phyloP scores from a whole-genome alignment of 257 asterid species.

The Petunia secreta region DNA sequence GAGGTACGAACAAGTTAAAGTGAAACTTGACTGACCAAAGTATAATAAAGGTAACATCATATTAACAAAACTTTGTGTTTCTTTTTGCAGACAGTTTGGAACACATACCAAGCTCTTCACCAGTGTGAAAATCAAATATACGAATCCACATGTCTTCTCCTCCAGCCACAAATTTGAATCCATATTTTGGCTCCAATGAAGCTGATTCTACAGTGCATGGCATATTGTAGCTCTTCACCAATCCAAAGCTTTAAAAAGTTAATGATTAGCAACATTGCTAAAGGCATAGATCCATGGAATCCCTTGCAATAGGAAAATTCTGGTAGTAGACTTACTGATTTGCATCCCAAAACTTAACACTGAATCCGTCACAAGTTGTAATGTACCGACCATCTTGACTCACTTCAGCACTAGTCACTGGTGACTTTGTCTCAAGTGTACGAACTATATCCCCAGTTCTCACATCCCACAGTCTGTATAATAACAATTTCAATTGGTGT shows the following conservation, averaged over 20 bases:
- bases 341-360: slow-evolving; percentile 50
- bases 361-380: slow-evolving; percentile 48
- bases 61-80: no score
- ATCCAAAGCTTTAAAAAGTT: slow-evolving; percentile 39
- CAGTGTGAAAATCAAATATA: slow-evolving; percentile 43
- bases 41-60: no score
- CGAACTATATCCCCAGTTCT: slow-evolving; percentile 40
- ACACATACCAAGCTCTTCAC: slow-evolving; percentile 46
- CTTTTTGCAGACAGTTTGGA: not conserved
- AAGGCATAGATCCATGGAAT: not conserved
- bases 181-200: slow-evolving; percentile 44
- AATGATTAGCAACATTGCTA: not conserved
- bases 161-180: slow-evolving; percentile 40
- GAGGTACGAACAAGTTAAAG: no score
- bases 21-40: no score
- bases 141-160: slow-evolving; percentile 53
- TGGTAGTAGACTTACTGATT: slow-evolving; percentile 38
- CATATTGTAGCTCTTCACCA: slow-evolving; percentile 49
- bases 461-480: slow-evolving; percentile 45
- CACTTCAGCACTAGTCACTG: slow-evolving; percentile 50
- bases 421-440: slow-evolving; percentile 45
- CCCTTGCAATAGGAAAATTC: not conserved
- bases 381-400: slow-evolving; percentile 49
- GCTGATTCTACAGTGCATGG: slow-evolving; percentile 48
- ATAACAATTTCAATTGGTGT: not conserved